Base-by-base conservation (phyloP, 768 basidiomycete genomes). In the Hypholoma sublateritium region DNA sequence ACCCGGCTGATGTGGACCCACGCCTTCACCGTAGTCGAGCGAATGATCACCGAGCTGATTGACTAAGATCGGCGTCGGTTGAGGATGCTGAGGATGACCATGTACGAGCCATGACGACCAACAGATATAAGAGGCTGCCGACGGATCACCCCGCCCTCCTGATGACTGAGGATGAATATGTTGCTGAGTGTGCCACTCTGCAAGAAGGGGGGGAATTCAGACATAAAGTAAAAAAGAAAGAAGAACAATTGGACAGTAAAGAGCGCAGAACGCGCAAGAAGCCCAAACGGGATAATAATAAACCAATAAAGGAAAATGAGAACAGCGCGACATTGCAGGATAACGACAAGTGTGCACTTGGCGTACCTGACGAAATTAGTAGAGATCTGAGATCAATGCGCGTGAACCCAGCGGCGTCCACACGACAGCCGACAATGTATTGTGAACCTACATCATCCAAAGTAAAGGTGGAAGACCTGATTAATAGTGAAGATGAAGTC, bases 381-480 rank as follows among this genome's bases (percentile, higher is more conserved):
- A n/a, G 7, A 24, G n/a, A n/a, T n/a, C 28, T 2, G n/a, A 25
- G 8, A n/a, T 36, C 6, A 37, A 22, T 14, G 19, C 44, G 9
- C 35, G 34, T 2, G 22, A 50, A 46, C n/a, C 32, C 16, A 34
- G 32, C 2, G 17, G 7, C 1, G 12, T 8, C 28, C 5, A 53
- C 46, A 37, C 50, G 28, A n/a, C n/a, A n/a, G n/a, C n/a, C n/a
- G 5, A n/a, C 16, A 1, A 22, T 13, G 3, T 50, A 60, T 8
- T 63, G 62, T 28, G 54, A 64, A 50, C 65, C 62, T 0, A 66
- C 59, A 16, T 62, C 60, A 4, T 63, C 59, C 6, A 56, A 59
- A 32, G 22, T 60, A 3, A 62, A 56, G 25, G 17, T 61, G 1
- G 59, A 64, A 49, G 53, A 62, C 25, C 54, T 62, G 4, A 37